A percentile compares a stretch with the other conserved stretches of the same genome.
Evolutionary conservation across 495 filamentous ascomycete species (phyloP).

Genomic region (Aspergillus ellipticus): DNA sequence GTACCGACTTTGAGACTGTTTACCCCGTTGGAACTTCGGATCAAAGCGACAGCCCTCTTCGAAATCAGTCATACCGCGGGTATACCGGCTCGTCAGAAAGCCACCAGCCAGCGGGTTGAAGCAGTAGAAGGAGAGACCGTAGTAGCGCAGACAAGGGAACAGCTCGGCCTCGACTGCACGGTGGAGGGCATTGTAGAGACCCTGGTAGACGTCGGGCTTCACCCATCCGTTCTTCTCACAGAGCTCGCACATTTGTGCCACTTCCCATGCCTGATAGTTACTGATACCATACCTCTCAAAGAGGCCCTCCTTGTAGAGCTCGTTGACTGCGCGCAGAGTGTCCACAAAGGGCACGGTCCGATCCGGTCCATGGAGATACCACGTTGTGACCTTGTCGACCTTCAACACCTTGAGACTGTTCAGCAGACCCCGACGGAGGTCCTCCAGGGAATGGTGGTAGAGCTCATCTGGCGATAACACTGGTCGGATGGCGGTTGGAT

Average conservation of each 20-base stretch:
- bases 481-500: slow-evolving; percentile 26
- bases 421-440: slow-evolving; percentile 34
- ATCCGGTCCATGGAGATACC: slow-evolving; percentile 44
- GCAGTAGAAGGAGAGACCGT: slow-evolving; percentile 43
- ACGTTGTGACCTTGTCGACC: slow-evolving; percentile 37
- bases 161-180: slow-evolving; percentile 40
- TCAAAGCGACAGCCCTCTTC: slow-evolving; percentile 39
- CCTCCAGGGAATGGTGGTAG: slow-evolving; percentile 28
- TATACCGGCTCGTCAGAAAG: slow-evolving; percentile 32
- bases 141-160: slow-evolving; percentile 40
- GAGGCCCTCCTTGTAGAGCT: slow-evolving; percentile 31
- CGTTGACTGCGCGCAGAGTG: slow-evolving; percentile 35
- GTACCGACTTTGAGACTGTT: slow-evolving; percentile 37
- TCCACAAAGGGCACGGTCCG: slow-evolving; percentile 40
- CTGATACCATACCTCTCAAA: slow-evolving; percentile 44
- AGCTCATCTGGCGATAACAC: slow-evolving; percentile 4
- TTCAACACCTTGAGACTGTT: slow-evolving; percentile 34
- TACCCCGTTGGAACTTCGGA: slow-evolving; percentile 36
- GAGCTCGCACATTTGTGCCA: slow-evolving; percentile 38
- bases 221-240: slow-evolving; percentile 39
- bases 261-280: slow-evolving; percentile 43
- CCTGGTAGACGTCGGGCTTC: slow-evolving; percentile 47
- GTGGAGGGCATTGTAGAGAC: slow-evolving; percentile 42
- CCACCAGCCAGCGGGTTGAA: slow-evolving; percentile 54
- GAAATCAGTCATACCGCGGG: slow-evolving; percentile 22